Conservation (phyloP, 2,329 filamentous ascomycete species). For the Sclerotinia minor region DNA sequence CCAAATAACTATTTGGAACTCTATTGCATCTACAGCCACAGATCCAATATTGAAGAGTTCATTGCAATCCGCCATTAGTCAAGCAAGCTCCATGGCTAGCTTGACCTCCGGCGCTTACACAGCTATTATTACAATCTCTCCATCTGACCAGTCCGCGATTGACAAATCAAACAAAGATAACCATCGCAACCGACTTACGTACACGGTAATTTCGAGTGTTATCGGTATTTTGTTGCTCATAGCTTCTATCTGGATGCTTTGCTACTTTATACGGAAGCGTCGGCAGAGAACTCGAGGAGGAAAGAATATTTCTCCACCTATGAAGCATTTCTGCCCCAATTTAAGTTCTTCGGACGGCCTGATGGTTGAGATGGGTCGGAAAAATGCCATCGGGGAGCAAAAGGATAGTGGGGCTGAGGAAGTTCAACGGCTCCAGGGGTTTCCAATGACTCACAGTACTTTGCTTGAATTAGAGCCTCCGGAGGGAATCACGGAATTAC, state of each 20-base stretch:
- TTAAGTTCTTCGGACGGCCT: background rate
- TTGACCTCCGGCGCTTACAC: background rate
- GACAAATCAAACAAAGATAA: too few relatives aligned
- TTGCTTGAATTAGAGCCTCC: background rate
- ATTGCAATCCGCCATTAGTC: background rate
- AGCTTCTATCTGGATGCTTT: background rate
- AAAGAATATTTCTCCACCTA: background rate
- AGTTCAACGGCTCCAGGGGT: background rate
- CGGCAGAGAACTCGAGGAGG: background rate
- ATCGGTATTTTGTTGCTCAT: background rate
- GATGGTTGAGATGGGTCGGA: conserved; percentile 5
- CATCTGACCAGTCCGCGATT: background rate
- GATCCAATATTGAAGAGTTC: background rate
- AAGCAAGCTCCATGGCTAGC: background rate
- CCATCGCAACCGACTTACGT: rapidly evolving
- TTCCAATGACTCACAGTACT: background rate
- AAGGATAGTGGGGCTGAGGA: background rate
- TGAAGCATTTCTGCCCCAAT: background rate
- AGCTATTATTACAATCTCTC: background rate
- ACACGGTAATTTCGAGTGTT: background rate
- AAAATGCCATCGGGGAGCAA: background rate
- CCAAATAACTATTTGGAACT: background rate
- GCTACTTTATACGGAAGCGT: background rate
- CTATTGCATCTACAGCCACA: background rate
- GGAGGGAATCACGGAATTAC: background rate